These are phyloP conservation scores for Mimosa pudica DNA, from an alignment of 306 rosid genomes.

Conservation along the genomic window DNA sequence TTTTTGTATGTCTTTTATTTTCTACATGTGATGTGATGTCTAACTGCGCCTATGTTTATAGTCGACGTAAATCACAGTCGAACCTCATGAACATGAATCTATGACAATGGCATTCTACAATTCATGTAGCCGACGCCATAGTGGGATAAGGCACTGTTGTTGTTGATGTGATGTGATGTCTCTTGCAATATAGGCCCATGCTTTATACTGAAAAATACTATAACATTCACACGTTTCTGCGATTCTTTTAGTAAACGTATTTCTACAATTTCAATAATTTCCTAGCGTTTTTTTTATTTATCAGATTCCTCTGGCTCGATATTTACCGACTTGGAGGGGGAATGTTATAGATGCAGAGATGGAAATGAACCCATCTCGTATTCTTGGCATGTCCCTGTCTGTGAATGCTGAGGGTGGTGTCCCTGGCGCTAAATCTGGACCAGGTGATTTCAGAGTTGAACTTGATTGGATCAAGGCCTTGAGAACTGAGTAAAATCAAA, in stretches of 20 bases:
- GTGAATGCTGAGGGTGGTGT: constrained; percentile 87
- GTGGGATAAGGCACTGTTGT: no score
- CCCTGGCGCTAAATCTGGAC: constrained; percentile 78
- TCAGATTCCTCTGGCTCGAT: neutral
- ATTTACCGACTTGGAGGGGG: constrained; percentile 10
- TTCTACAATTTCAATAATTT: neutral
- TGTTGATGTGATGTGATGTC: neutral
- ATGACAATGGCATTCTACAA: no score
- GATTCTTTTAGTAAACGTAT: neutral
- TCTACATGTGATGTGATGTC: neutral
- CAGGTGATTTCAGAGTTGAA: constrained; percentile 80
- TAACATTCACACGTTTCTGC: neutral
- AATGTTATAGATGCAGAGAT: constrained; percentile 2
- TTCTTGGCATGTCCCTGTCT: constrained; percentile 83
- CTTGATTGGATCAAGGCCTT: constrained; percentile 74
- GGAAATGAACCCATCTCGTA: constrained; percentile 57
- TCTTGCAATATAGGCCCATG: neutral
- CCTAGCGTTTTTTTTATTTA: constrained; percentile 17
- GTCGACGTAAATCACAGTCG: no score
- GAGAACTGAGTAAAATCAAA: constrained; percentile 34
- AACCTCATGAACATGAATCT: no score
- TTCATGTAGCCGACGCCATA: no score
- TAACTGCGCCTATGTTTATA: no score
- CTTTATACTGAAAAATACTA: neutral
- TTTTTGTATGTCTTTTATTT: neutral